Conservation (phyloP, 768 basidiomycete species). For the Pulveroboletus sp. region DNA sequence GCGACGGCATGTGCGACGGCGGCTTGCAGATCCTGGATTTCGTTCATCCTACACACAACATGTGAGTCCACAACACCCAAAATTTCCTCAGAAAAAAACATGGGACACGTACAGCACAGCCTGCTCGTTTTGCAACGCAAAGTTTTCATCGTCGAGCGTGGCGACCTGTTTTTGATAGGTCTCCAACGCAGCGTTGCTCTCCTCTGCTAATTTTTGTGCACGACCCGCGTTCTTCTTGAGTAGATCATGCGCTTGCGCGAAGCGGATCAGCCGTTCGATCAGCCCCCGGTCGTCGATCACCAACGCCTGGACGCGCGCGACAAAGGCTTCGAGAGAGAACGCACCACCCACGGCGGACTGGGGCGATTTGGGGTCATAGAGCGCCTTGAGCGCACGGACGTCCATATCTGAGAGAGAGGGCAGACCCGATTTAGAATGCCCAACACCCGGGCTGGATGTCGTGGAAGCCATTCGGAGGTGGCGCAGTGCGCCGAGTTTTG, state of each 20-base stretch:
- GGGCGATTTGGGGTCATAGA: constrained; percentile 54
- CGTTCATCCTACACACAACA: constrained; percentile 53
- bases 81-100: neutral
- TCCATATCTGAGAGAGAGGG: constrained; percentile 80
- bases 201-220: constrained; percentile 87
- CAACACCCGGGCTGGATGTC: constrained; percentile 32
- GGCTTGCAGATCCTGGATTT: constrained; percentile 58
- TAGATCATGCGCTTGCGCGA: constrained; percentile 86
- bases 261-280: constrained; percentile 79
- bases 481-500: constrained; percentile 51
- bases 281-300: constrained; percentile 80
- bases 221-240: constrained; percentile 91
- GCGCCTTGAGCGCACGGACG: constrained; percentile 77
- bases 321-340: constrained; percentile 77
- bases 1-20: constrained; percentile 54
- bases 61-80: neutral
- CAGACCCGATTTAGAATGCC: constrained; percentile 28
- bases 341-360: constrained; percentile 29
- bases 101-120: constrained; percentile 51
- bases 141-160: constrained; percentile 74
- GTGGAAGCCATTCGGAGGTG: constrained; percentile 49
- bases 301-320: constrained; percentile 73
- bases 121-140: constrained; percentile 47
- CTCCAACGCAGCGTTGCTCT: constrained; percentile 74
- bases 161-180: constrained; percentile 89